Conservation (phyloP, 164 flowering plant genomes). For the Vitis amurensis region DNA sequence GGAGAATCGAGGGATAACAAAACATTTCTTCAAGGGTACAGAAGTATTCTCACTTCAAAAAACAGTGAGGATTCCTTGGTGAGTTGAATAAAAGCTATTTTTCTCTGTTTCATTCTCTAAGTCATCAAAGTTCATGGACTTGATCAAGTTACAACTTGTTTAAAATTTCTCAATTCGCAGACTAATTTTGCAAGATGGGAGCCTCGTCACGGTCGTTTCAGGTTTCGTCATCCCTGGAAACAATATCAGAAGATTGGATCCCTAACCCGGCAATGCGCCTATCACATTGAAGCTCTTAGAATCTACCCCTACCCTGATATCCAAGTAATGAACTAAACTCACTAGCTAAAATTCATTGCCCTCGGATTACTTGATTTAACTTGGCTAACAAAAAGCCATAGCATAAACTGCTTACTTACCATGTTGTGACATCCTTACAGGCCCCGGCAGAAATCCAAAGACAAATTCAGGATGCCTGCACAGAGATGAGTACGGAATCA, state of each 20-base stretch:
- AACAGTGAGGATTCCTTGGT: constrained; percentile 31
- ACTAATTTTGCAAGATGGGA: constrained; percentile 53
- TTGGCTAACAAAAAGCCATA: not conserved
- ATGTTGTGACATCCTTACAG: constrained; percentile 19
- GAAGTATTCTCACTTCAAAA: constrained; percentile 30
- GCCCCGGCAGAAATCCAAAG: constrained; percentile 30
- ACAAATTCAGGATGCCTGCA: constrained; percentile 41
- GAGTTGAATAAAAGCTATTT: not conserved
- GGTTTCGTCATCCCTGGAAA: constrained; percentile 52
- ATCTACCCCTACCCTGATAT: constrained; percentile 25
- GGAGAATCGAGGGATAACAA: constrained; percentile 3
- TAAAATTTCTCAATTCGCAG: constrained; percentile 16
- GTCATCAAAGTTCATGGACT: not conserved
- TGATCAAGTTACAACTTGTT: not conserved
- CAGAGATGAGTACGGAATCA: constrained; percentile 41
- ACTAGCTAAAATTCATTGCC: too few relatives aligned
- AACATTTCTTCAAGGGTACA: constrained; percentile 23
- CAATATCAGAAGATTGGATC: constrained; percentile 40
- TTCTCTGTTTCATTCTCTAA: not conserved
- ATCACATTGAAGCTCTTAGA: constrained; percentile 36
- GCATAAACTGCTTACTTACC: not conserved
- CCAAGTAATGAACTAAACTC: constrained; percentile 6
- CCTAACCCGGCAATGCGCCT: constrained; percentile 39
- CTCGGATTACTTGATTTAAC: not conserved
- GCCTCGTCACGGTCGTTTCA: constrained; percentile 41